A percentile compares a stretch with the other conserved stretches of the same genome.
Evolutionary conservation across 2,329 filamentous ascomycete genomes (phyloP).

Genomic region (Zasmidium angulare): DNA sequence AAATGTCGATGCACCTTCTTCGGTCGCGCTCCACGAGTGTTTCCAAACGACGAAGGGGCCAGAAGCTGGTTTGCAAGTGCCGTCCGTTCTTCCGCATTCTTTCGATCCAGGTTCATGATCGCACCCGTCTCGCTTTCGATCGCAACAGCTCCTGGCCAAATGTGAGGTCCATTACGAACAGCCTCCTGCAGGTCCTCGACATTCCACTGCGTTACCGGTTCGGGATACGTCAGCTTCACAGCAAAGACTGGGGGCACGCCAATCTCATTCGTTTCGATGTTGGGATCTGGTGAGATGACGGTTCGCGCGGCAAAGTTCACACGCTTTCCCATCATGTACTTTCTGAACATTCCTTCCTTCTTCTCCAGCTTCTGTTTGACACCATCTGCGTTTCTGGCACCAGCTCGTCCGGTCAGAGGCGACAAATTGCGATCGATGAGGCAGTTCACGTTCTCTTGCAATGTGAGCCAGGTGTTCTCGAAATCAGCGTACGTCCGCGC

Average conservation of each 20-base stretch:
- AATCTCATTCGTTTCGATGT: slow-evolving; percentile 98
- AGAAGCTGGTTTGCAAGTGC: slow-evolving; percentile 91
- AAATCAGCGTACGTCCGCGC: slow-evolving; percentile 70
- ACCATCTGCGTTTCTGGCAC: slow-evolving; percentile 79
- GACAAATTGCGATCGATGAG: slow-evolving; percentile 88
- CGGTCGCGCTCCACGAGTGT: slow-evolving; percentile 72
- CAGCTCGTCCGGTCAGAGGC: slow-evolving; percentile 74
- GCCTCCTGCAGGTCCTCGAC: slow-evolving; percentile 94
- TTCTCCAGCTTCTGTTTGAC: slow-evolving; percentile 98
- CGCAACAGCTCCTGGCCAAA: slow-evolving; percentile 90
- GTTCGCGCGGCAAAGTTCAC: slow-evolving; percentile 97
- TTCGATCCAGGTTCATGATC: slow-evolving; percentile 81
- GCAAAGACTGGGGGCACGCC: slow-evolving; percentile 98
- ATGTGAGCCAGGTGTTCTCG: slow-evolving; percentile 74
- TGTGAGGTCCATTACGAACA: slow-evolving; percentile 89
- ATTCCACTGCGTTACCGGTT: slow-evolving; percentile 96
- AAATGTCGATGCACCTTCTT: slow-evolving; percentile 98
- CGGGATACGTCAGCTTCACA: slow-evolving; percentile 91
- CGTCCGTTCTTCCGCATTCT: slow-evolving; percentile 82
- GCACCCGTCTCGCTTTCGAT: slow-evolving; percentile 96
- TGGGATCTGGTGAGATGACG: slow-evolving; percentile 97
- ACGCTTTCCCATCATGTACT: slow-evolving; percentile 99
- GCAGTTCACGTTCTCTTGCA: slow-evolving; percentile 91
- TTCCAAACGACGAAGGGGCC: slow-evolving; percentile 70
- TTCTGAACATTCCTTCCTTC: slow-evolving; percentile 96